A percentile compares a stretch with the other conserved stretches of the same genome.
Evolutionary conservation across 176 grass and related monocot species (phyloP).

Genomic region (Musa troglodytarum): DNA sequence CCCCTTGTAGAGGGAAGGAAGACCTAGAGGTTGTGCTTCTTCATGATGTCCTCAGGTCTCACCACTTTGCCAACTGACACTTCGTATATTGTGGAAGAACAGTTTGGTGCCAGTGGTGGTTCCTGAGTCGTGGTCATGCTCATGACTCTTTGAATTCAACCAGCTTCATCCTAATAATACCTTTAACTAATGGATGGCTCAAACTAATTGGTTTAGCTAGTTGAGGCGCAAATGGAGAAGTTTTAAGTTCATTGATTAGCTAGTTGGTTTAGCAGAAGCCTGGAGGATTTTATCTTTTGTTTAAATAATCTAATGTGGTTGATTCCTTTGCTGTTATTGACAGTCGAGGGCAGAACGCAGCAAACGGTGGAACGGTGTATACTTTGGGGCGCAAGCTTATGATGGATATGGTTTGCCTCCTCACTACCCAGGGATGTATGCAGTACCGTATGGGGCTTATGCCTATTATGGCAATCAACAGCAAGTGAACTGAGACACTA

Average conservation of each 20-base stretch:
- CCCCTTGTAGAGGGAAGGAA: neutral
- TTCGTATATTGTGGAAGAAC: too few species aligned
- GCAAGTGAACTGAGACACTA: conserved; percentile 7
- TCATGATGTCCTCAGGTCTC: too few species aligned
- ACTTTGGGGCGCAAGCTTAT: conserved; percentile 2
- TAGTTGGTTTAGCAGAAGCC: neutral
- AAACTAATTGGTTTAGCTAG: too few species aligned
- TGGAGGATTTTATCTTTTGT: too few species aligned
- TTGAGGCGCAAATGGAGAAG: neutral
- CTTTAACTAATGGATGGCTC: too few species aligned
- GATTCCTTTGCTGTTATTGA: neutral
- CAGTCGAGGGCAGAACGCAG: conserved; percentile 8
- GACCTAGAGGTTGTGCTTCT: neutral
- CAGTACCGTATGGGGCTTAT: conserved; percentile 15
- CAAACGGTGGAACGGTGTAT: conserved; percentile 2
- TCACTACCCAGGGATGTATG: neutral
- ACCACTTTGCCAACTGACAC: too few species aligned
- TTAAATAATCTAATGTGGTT: neutral
- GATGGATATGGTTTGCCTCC: conserved; percentile 13
- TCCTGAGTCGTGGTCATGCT: too few species aligned
- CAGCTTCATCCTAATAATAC: too few species aligned
- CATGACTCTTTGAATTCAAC: too few species aligned
- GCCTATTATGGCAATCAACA: conserved; percentile 16
- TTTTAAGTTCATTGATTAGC: neutral
- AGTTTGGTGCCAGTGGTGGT: too few species aligned